These are phyloP conservation scores for Darksidea phi DNA, from an alignment of 495 filamentous ascomycete genomes.

Conservation along the genomic window DNA sequence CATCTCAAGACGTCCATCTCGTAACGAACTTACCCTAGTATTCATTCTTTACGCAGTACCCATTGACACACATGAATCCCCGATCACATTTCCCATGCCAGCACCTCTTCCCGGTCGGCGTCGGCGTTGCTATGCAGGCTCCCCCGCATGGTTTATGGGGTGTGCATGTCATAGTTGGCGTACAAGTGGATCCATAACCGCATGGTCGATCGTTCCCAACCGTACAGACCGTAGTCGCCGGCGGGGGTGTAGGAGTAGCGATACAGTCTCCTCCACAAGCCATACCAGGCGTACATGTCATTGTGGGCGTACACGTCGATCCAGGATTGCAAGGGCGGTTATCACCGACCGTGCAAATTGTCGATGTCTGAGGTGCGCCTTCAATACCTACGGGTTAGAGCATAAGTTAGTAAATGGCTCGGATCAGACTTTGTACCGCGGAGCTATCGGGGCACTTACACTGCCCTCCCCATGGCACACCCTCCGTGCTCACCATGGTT, in stretches of 20 bases:
- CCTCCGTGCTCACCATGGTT: constrained; percentile 5
- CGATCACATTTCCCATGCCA: constrained; percentile 3
- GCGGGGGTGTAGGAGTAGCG: constrained; percentile 5
- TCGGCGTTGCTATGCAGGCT: constrained; percentile 8
- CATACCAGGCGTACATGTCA: constrained; percentile 16
- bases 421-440: too few species aligned
- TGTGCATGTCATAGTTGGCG: constrained; percentile 12
- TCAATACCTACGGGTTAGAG: too few species aligned
- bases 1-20: too few species aligned
- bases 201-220: constrained; percentile 21
- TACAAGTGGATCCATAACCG: constrained; percentile 6
- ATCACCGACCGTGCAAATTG: constrained; percentile 15
- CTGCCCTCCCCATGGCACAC: constrained; percentile 11
- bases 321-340: constrained; percentile 11
- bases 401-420: too few species aligned
- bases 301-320: constrained; percentile 27
- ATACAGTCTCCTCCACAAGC: constrained; percentile 25
- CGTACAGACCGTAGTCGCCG: constrained; percentile 12
- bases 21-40: not conserved
- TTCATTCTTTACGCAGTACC: constrained; percentile 7
- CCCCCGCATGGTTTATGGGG: constrained; percentile 11
- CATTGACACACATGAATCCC: constrained; percentile 15
- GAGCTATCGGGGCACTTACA: constrained; percentile 12
- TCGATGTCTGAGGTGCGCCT: not conserved
- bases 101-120: constrained; percentile 10